Evolutionary conservation across 805 yeast genomes (phyloP).

Genomic region (Cyberlindnera mycetangii): DNA sequence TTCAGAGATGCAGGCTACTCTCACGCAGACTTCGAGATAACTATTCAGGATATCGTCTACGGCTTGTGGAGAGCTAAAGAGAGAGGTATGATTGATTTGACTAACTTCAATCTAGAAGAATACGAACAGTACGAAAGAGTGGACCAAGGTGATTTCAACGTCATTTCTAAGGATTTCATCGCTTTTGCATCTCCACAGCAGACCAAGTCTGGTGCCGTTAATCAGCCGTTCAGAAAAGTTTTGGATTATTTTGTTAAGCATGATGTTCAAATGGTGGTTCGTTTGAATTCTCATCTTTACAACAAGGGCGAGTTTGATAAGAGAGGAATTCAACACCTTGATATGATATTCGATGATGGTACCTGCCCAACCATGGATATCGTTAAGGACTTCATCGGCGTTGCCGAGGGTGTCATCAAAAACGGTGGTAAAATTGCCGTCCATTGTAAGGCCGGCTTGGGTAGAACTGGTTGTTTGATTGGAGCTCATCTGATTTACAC

Average conservation of each 20-base stretch:
- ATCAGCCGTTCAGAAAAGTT: constrained; percentile 80
- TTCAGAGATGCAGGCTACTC: constrained; percentile 98
- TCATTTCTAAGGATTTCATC: constrained; percentile 86
- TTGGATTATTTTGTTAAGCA: constrained; percentile 68
- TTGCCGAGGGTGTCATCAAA: constrained; percentile 83
- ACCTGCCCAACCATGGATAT: constrained; percentile 95
- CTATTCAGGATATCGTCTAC: constrained; percentile 92
- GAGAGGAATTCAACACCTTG: constrained; percentile 83
- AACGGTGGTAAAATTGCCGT: constrained; percentile 94
- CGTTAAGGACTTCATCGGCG: constrained; percentile 91
- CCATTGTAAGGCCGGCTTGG: constrained; percentile 98
- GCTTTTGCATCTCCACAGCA: constrained; percentile 98
- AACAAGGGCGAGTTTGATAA: constrained; percentile 81
- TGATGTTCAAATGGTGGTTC: constrained; percentile 83
- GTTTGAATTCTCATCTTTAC: constrained; percentile 89
- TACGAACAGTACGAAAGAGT: constrained; percentile 94
- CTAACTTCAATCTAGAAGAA: constrained; percentile 84
- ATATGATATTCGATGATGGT: constrained; percentile 97
- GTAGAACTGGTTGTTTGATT: constrained; percentile 95
- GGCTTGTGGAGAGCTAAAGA: constrained; percentile 98
- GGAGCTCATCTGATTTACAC: constrained; percentile 97
- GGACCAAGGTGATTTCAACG: constrained; percentile 95
- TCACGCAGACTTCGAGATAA: constrained; percentile 87
- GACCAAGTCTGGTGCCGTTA: constrained; percentile 42
- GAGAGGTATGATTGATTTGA: constrained; percentile 80